A percentile compares a stretch with the other conserved stretches of the same genome.
Evolutionary conservation across 345 rosid species (phyloP).

Genomic region (Rhizophora mangle): DNA sequence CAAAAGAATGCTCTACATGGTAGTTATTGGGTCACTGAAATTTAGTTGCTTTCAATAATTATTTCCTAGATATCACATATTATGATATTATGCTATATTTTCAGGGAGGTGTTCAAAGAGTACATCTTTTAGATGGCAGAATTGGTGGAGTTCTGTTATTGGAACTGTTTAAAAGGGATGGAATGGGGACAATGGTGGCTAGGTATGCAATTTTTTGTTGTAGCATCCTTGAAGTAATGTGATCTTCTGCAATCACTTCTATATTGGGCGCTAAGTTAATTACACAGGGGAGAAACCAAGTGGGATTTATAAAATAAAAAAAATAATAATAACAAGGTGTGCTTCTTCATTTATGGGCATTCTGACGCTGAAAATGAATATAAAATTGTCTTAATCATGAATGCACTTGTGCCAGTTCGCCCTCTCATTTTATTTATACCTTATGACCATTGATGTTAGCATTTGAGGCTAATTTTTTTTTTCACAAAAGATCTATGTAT

Average conservation of each 20-base stretch:
- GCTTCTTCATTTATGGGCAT: too few relatives aligned
- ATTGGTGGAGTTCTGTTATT: slow-evolving; percentile 72
- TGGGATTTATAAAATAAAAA: too few relatives aligned
- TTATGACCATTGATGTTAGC: too few relatives aligned
- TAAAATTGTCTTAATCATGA: too few relatives aligned
- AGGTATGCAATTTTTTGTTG: slow-evolving; percentile 42
- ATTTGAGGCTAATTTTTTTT: too few relatives aligned
- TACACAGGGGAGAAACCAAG: background rate
- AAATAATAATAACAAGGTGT: too few relatives aligned
- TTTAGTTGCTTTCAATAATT: background rate
- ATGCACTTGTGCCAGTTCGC: too few relatives aligned
- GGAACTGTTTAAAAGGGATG: slow-evolving; percentile 94
- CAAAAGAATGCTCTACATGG: background rate
- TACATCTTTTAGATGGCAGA: slow-evolving; percentile 93
- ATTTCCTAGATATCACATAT: slow-evolving; percentile 3
- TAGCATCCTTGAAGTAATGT: too few relatives aligned
- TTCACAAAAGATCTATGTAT: too few relatives aligned
- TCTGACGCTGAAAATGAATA: too few relatives aligned
- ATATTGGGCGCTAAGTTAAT: background rate
- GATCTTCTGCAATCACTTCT: too few relatives aligned
- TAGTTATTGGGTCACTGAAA: slow-evolving; percentile 4
- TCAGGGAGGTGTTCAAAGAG: slow-evolving; percentile 98
- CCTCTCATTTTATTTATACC: too few relatives aligned
- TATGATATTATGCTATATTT: slow-evolving; percentile 18
- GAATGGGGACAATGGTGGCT: slow-evolving; percentile 99